A percentile compares a stretch with the other conserved stretches of the same genome.
These are phyloP conservation scores for Arthrobotrys megalospora DNA, from an alignment of 2,329 filamentous ascomycete species.

Conservation along the genomic window DNA sequence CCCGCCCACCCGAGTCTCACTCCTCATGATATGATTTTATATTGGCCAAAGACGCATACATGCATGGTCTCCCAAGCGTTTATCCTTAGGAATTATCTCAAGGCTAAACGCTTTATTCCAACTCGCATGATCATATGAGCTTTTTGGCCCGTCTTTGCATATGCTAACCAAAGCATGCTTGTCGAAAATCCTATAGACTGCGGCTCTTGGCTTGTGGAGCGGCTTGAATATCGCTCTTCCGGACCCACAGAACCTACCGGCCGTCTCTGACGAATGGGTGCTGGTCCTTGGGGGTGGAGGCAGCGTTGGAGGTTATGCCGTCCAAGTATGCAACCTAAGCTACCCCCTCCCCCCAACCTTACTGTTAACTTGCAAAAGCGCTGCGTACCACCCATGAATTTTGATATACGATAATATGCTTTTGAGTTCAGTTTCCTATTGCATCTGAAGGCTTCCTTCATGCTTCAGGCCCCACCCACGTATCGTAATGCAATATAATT, in stretches of 20 bases:
- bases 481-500: not conserved
- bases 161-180: constrained; percentile 11
- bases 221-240: constrained; percentile 44
- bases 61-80: not conserved
- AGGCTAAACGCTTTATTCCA: not conserved
- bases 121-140: constrained; percentile 39
- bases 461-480: not conserved
- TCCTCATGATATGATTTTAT: constrained; percentile 6
- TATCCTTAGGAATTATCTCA: not conserved
- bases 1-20: not conserved
- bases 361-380: not conserved
- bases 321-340: constrained; percentile 48
- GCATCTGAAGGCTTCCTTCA: not conserved
- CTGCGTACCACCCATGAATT: not conserved
- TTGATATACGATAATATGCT: not conserved
- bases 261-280: constrained; percentile 56
- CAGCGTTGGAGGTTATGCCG: constrained; percentile 52
- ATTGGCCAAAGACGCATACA: not conserved
- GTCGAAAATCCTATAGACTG: constrained; percentile 34
- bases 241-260: constrained; percentile 51
- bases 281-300: constrained; percentile 52
- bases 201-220: constrained; percentile 49
- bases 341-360: not conserved
- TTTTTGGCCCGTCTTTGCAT: constrained; percentile 42
- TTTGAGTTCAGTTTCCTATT: not conserved